These are phyloP conservation scores for Hypoxylon sp. DNA, from an alignment of 2,329 filamentous ascomycete genomes.

Conservation along the genomic window DNA sequence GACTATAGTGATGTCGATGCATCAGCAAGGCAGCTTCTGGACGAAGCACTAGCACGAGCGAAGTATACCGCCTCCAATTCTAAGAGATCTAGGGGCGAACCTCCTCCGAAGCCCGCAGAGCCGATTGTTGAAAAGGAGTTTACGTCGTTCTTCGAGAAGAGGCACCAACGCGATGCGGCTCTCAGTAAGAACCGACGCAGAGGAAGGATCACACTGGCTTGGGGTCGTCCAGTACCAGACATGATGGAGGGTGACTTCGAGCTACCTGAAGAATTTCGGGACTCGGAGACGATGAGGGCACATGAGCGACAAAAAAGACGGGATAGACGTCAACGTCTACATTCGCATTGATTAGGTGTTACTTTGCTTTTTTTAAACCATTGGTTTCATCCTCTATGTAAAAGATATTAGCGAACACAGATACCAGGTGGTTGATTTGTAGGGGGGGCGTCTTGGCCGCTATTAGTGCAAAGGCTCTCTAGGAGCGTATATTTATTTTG, in stretches of 20 bases:
- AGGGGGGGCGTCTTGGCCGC: no score
- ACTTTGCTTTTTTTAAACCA: not conserved
- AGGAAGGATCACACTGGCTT: conserved; percentile 76
- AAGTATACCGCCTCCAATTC: conserved; percentile 39
- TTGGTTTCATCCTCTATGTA: not conserved
- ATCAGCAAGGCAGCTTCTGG: conserved; percentile 76
- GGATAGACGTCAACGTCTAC: conserved; percentile 62
- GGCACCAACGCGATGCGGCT: conserved; percentile 80
- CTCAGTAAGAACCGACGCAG: conserved; percentile 76
- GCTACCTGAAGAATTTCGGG: conserved; percentile 71
- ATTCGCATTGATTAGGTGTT: conserved; percentile 47
- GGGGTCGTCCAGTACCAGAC: conserved; percentile 83
- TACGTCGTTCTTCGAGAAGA: conserved; percentile 86
- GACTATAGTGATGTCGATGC: conserved; percentile 77
- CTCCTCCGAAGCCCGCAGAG: conserved; percentile 44
- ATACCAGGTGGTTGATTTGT: not conserved
- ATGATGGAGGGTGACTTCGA: conserved; percentile 75
- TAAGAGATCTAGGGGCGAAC: conserved; percentile 39
- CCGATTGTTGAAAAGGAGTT: conserved; percentile 67
- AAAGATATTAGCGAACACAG: not conserved
- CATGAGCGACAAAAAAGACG: conserved; percentile 70
- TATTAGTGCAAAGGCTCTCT: no score
- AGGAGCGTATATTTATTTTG: no score
- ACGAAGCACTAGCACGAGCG: conserved; percentile 63
- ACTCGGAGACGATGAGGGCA: conserved; percentile 64